Evolutionary conservation across 495 filamentous ascomycete species (phyloP), one percentile per base, ranked within the genome.

Genomic region (Podospora pseudoanserina): DNA sequence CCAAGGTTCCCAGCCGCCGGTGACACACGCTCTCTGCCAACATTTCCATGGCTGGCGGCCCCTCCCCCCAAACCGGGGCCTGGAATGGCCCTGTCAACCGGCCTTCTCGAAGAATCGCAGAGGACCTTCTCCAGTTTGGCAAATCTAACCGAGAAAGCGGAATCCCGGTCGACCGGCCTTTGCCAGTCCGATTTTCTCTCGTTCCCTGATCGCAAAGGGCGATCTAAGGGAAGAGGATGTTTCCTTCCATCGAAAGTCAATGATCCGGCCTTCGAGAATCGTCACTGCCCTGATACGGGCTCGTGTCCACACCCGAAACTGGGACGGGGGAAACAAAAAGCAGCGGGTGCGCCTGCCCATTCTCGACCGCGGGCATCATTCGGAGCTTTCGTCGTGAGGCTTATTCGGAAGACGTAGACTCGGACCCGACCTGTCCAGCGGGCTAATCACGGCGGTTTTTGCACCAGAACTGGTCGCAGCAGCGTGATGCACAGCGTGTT

Each of bases 361-460:
- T 49, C 39, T 11, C 39, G 39, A 49, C 39, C 39, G 13, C 39
- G 9, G 39, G 5, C 39, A 49, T 13, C 39, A 13, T 49, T 49
- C 39, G 39, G 39, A 49, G 39, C 39, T 16, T 32, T 32, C 39
- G 15, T 49, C 39, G 39, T 49, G 39, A 49, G 15, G 39, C 39
- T 16, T 49, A 2, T 49, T 49, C 39, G 39, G 39, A 49, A 49
- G 11, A 11, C 39, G 6, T 13, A n/a, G 9, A 13, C 32, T 63
- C 61, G 61, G 61, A 32, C 61, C 61, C 61, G 61, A 63, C 28
- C 15, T 63, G 28, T 9, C 30, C 61, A 32, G 61, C 61, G 61
- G 39, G 39, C 39, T 49, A 49, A 49, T 32, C 34, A 44, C 28
- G 32, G 61, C 30, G 16, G 49, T 32, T 28, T 49, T 26, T 11